Conservation (phyloP, 2,329 filamentous ascomycete species). For the Ceratocystis destructans region DNA sequence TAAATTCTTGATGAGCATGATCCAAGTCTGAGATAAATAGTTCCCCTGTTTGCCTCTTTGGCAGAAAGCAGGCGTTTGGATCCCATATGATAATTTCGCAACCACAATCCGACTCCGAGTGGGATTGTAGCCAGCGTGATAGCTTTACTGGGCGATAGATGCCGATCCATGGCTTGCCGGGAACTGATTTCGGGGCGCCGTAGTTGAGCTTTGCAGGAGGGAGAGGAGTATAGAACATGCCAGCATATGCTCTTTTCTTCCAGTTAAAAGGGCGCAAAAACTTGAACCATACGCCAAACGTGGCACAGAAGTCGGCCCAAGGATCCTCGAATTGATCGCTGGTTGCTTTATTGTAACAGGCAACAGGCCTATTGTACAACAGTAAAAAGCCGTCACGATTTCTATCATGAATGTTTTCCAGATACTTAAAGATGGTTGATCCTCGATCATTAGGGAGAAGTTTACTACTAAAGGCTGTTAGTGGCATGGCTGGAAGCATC, state of each 20-base stretch:
- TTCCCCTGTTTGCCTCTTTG: not conserved
- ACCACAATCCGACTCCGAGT: slow-evolving; percentile 22
- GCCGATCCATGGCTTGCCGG: slow-evolving; percentile 38
- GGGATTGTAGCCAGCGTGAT: slow-evolving; percentile 21
- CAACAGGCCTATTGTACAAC: not conserved
- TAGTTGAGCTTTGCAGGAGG: not conserved
- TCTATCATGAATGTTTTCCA: not conserved
- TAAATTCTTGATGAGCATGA: slow-evolving; percentile 33
- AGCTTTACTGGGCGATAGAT: slow-evolving; percentile 34
- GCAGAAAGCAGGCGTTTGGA: slow-evolving; percentile 23
- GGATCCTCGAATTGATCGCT: slow-evolving; percentile 21
- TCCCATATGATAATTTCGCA: slow-evolving; percentile 46
- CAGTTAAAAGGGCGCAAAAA: slow-evolving; percentile 10
- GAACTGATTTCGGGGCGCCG: slow-evolving; percentile 18
- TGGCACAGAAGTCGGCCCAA: slow-evolving; percentile 21
- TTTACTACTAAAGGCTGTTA: not conserved
- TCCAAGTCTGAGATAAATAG: slow-evolving; percentile 29
- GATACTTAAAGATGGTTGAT: not conserved
- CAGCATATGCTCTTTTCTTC: slow-evolving; percentile 21
- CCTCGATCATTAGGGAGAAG: not conserved
- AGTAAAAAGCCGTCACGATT: not conserved
- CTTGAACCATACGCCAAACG: slow-evolving; percentile 25
- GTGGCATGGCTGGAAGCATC: not conserved
- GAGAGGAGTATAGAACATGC: slow-evolving; percentile 39
- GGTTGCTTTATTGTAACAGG: not conserved